Evolutionary conservation across 2,329 filamentous ascomycete species (phyloP), one percentile per base, ranked within the genome.

Genomic region (Cordyceps tenuipes): DNA sequence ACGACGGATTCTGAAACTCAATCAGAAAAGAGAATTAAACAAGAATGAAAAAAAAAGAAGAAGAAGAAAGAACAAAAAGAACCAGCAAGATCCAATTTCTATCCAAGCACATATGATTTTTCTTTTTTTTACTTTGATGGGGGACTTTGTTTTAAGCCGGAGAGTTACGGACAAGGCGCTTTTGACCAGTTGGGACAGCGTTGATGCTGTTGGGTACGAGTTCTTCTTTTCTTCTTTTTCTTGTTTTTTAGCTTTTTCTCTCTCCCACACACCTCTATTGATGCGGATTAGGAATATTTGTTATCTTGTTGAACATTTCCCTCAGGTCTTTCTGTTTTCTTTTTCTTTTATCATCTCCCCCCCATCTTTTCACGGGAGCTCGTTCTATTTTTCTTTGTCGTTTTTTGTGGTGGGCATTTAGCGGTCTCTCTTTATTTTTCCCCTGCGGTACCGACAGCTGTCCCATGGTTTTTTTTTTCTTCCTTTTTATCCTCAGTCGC

Each of bases 171-270:
- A 62, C 62, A 68, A 62, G 63, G 65, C 63, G 63, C 61, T 43
- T 64, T 64, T 66, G 60, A 59, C 64, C 66, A 63, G 63, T 61
- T 59, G 17, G 52, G 62, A 51, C 55, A 62, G 46, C 62, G 43
- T 19, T 62, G 63, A 60, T 63, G 60, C 53, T 64, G 58, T 55
- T 61, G 59, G 53, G 43, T 3, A n/a, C 61, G 43, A 57, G 44
- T 62, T 51, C 46, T 62, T 66, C 64, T 58, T 54, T 44, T 44
- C 43, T 44, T 44, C 43, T 19, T 44, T 44, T 44, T 4, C 12
- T 12, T 41, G 5, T 12, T 12, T 12, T n/a, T 15, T 39, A 23
- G 23, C 23, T 62, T 51, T 41, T 62, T 66, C 64, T 46, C 19
- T 29, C 29, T 29, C 29, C 7, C 29, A 7, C 29, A 7, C 29